Conservation (phyloP, 129 eudicot genomes). For the Ambrosia trifida region DNA sequence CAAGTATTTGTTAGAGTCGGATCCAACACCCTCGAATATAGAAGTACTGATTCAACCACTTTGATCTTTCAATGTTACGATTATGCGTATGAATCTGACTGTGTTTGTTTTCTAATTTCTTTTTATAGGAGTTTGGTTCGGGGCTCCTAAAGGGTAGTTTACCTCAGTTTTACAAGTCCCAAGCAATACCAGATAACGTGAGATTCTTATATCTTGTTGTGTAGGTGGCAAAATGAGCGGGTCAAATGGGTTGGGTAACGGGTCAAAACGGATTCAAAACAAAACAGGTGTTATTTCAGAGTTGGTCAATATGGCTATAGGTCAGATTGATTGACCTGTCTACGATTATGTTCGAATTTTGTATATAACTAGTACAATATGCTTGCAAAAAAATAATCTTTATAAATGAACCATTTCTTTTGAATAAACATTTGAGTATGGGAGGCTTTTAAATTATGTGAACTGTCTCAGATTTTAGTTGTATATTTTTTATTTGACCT, state of each 20-base stretch:
- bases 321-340: not conserved
- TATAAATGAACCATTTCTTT: not conserved
- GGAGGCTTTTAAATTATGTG: not conserved
- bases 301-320: not conserved
- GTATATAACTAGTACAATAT: not conserved
- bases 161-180: constrained; percentile 73
- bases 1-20: constrained; percentile 77
- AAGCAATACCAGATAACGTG: constrained; percentile 81
- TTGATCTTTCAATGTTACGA: constrained; percentile 27
- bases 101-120: not conserved
- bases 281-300: not conserved
- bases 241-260: constrained; percentile 13
- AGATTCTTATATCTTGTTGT: constrained; percentile 33
- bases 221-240: not conserved
- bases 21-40: constrained; percentile 54
- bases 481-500: not conserved
- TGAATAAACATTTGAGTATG: not conserved
- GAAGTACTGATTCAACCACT: constrained; percentile 44
- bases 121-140: constrained; percentile 64
- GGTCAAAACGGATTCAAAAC: constrained; percentile 3
- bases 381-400: not conserved
- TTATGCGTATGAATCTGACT: constrained; percentile 20
- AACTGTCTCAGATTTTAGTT: not conserved
- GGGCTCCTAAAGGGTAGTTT: constrained; percentile 58
- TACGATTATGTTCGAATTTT: not conserved